These are phyloP conservation scores for Boletus semigastroideus DNA, from an alignment of 1,284 basidiomycete species.

Conservation along the genomic window DNA sequence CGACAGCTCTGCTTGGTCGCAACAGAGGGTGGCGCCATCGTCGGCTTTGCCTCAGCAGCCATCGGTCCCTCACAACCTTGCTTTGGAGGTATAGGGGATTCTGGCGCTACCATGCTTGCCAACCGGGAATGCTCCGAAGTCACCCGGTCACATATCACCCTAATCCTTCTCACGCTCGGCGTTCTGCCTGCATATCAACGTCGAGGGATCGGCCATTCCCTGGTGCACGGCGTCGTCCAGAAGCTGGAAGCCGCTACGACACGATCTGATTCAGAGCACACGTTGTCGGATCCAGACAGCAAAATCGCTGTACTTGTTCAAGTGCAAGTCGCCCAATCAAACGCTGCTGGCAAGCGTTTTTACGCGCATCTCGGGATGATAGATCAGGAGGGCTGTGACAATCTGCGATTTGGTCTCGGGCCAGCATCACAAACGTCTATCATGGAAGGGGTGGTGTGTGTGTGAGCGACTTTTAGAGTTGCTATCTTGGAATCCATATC, in stretches of 20 bases:
- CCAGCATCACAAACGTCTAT: slow-evolving; percentile 18
- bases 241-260: slow-evolving; percentile 14
- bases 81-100: neutral
- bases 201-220: slow-evolving; percentile 48
- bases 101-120: neutral
- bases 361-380: slow-evolving; percentile 31
- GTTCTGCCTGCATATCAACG: slow-evolving; percentile 49
- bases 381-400: slow-evolving; percentile 15
- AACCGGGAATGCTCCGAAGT: slow-evolving; percentile 15
- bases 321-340: slow-evolving; percentile 29
- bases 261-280: neutral
- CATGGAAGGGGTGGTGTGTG: slow-evolving; percentile 27
- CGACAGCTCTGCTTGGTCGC: slow-evolving; percentile 51
- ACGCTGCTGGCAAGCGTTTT: slow-evolving; percentile 25
- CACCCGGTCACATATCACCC: slow-evolving; percentile 38
- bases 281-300: neutral
- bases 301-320: slow-evolving; percentile 23
- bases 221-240: slow-evolving; percentile 41
- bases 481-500: too few species aligned
- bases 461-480: slow-evolving; percentile 7
- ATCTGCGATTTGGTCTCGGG: slow-evolving; percentile 12
- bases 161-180: slow-evolving; percentile 53
- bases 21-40: slow-evolving; percentile 32
- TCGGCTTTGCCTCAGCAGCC: slow-evolving; percentile 53
- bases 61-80: slow-evolving; percentile 26